Base-by-base conservation (phyloP, 2,329 filamentous ascomycete genomes). In the Dothidotthia symphoricarpi region DNA sequence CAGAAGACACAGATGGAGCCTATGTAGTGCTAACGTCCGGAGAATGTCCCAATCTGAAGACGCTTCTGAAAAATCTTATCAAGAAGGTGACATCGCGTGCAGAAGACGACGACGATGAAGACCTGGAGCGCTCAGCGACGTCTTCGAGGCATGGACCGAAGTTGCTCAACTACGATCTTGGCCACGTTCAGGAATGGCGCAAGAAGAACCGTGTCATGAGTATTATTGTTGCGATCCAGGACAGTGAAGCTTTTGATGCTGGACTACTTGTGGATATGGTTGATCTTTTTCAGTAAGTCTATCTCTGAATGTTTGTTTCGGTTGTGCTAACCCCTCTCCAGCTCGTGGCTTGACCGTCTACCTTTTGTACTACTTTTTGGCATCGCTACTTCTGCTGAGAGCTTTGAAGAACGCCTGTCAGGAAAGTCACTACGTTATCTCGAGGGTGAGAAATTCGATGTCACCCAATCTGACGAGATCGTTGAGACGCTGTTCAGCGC, bases 241-340 rank as follows among this genome's bases (percentile, higher is more conserved):
- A 93, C 57, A 88, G 85, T 46, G 88, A 93, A 66, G 86, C 83
- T 0, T 90, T 93, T 57, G 86, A 90, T 52, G 80, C 80, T 31
- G 70, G 71, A 19, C 66, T 93, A n/a, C 69, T 94, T 10, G 82
- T 81, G 1, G 86, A 91, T 41, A 59, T 88, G 24, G 76, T 91
- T 30, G 73, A 75, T 25, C 73, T 90, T 4, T 75, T 91, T 43
- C 77, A 79, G 83, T 85, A 71, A 32, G 75, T 67, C 15, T 14
- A 4, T 31, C 2, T n/a, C 11, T 11, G 14, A 3, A 10, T 12
- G 22, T 15, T 17, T 1, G 15, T 15, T 8, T 15, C 7, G 15
- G 7, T 6, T 16, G 28, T 26, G 16, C 64, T 66, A 51, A 67
- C 34, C 31, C 15, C 31, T 6, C 5, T 31, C 35, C 53, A 74